A percentile compares a stretch with the other conserved stretches of the same genome.
These are phyloP conservation scores for Hypoxylon sp. DNA, from an alignment of 2,329 filamentous ascomycete genomes.

Conservation along the genomic window DNA sequence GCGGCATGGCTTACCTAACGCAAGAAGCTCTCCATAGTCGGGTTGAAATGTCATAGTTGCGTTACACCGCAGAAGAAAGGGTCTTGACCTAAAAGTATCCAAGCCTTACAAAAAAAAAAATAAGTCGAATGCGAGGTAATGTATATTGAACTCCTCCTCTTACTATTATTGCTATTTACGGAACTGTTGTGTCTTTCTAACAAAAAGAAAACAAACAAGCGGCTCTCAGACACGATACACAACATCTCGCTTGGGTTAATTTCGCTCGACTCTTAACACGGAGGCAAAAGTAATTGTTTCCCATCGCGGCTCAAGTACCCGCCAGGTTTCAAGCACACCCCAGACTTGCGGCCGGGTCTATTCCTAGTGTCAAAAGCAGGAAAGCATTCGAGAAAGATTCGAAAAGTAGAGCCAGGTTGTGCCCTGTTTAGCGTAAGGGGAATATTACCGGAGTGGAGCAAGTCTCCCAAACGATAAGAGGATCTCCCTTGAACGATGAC, in stretches of 20 bases:
- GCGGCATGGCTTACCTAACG: slow-evolving; percentile 29
- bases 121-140: slow-evolving; percentile 6
- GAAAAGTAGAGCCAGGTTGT: slow-evolving; percentile 48
- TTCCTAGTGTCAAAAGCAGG: slow-evolving; percentile 47
- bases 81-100: slow-evolving; percentile 30
- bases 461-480: slow-evolving; percentile 47
- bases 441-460: slow-evolving; percentile 52
- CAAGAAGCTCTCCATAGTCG: slow-evolving; percentile 31
- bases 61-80: slow-evolving; percentile 42
- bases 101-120: slow-evolving; percentile 21
- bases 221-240: slow-evolving; percentile 40
- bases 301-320: slow-evolving; percentile 42
- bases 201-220: slow-evolving; percentile 36
- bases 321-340: slow-evolving; percentile 45
- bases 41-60: slow-evolving; percentile 40
- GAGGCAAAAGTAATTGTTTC: slow-evolving; percentile 42
- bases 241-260: slow-evolving; percentile 44
- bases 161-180: slow-evolving; percentile 18
- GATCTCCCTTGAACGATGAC: slow-evolving; percentile 49
- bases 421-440: slow-evolving; percentile 52
- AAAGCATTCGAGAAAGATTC: slow-evolving; percentile 56
- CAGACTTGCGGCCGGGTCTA: slow-evolving; percentile 46
- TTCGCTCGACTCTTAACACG: slow-evolving; percentile 27
- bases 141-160: neutral
- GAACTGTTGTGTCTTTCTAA: slow-evolving; percentile 18